These are phyloP conservation scores for Nicotiana tomentosiformis DNA, from an alignment of 257 asterid species.

Conservation along the genomic window DNA sequence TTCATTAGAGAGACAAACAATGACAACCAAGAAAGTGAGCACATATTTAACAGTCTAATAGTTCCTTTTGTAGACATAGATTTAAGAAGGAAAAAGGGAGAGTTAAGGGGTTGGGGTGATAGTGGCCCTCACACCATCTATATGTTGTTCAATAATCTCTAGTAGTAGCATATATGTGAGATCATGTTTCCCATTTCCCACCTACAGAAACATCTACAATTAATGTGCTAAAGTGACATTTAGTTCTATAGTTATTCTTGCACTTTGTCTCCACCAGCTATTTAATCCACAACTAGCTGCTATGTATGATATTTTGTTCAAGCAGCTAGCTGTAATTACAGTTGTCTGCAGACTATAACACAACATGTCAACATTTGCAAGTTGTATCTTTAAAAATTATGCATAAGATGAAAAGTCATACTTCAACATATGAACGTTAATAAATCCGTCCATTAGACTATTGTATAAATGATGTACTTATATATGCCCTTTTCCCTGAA, in stretches of 20 bases:
- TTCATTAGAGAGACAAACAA: constrained; percentile 3
- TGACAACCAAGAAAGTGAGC: neutral
- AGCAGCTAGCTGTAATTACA: neutral
- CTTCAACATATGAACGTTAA: neutral
- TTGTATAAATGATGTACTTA: neutral
- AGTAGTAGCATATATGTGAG: neutral
- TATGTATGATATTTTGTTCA: neutral
- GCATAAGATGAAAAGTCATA: neutral
- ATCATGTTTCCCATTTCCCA: constrained; percentile 1
- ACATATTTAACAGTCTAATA: neutral
- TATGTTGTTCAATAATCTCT: neutral
- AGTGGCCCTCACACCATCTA: neutral
- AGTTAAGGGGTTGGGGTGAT: neutral
- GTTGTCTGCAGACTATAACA: neutral
- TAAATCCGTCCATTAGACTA: neutral
- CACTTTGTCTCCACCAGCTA: neutral
- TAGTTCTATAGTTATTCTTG: neutral
- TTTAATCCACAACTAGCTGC: neutral
- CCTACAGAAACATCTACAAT: neutral
- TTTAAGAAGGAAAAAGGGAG: neutral
- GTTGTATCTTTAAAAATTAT: neutral
- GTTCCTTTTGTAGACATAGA: neutral
- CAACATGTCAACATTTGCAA: neutral
- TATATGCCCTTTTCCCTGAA: neutral
- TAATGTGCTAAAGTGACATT: neutral